Evolutionary conservation across 352 stramenopile species (phyloP), one percentile per base, ranked within the genome.

Genomic region (Phytophthora pini): DNA sequence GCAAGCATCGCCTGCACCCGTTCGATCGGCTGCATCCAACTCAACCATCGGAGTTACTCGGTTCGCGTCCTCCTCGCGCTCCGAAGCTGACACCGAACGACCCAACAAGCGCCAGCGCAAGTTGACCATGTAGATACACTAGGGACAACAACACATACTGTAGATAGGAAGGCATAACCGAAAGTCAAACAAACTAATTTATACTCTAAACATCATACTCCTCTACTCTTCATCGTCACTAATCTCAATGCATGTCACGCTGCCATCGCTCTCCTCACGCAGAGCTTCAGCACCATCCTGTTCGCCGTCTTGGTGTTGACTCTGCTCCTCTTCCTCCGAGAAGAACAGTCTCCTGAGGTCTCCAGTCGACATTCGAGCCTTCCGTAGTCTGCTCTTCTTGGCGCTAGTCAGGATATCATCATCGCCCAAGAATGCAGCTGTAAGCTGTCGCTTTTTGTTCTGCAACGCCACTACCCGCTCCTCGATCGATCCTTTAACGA

Each of bases 401-500:
- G 39, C 50, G 22, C 58, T 60, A 0, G 49, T 68, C 5, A 58
- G 40, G 8, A 56, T 34, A 27, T 72, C 63, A 2, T 63, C 61
- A 60, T 92, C 84, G 4, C 80, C 87, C 4, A 97, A 76, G 24
- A 92, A 82, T 2, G 74, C 77, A n/a, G 85, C 80, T 20, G 89
- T 92, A 13, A 98, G 76, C 46, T 76, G 74, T 7, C 76, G 70
- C 69, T 98, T 98, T 60, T 93, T 94, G 57, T 84, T 79, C 63
- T 98, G 91, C 13, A 97, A 68, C 50, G 85, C 83, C 27, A 97
- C 75, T 32, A 98, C 92, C 29, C 93, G 89, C 48, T 97, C 87
- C 56, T 98, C 93, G 55, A 98, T 93, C 12, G 89, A 97, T 22
- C 92, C 70, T 66, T 93, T 87, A 63, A 95, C 87, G 44, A 96